These are phyloP conservation scores for Rhizopus arrhizus DNA, from an alignment of 371 early-diverging fungal genomes.

Conservation along the genomic window DNA sequence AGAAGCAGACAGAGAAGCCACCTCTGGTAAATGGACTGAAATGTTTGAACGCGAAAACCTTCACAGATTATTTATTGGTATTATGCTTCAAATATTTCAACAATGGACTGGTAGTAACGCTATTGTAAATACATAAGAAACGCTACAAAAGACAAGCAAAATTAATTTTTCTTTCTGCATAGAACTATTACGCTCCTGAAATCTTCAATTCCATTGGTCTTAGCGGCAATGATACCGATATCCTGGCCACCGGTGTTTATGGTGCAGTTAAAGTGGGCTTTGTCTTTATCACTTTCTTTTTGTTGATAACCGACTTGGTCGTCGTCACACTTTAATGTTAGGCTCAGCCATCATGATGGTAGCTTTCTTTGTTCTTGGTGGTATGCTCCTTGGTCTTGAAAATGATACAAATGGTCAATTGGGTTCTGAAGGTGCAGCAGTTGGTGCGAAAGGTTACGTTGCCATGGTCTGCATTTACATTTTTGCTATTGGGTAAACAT, in stretches of 20 bases:
- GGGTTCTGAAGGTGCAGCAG: constrained; percentile 13
- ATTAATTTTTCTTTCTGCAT: background rate
- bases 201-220: constrained; percentile 57
- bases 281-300: constrained; percentile 49
- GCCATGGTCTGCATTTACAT: constrained; percentile 48
- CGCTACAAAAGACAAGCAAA: background rate
- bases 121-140: constrained; percentile 37
- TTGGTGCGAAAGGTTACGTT: constrained; percentile 45
- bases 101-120: constrained; percentile 74
- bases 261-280: constrained; percentile 50
- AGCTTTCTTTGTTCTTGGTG: constrained; percentile 42
- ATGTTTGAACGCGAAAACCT: constrained; percentile 46
- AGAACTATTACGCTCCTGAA: constrained; percentile 63
- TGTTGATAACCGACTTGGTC: constrained; percentile 47
- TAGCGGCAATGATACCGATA: constrained; percentile 35
- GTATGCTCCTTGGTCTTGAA: constrained; percentile 38
- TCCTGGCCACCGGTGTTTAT: constrained; percentile 56
- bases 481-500: constrained; percentile 46
- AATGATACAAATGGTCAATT: constrained; percentile 28
- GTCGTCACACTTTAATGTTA: constrained; percentile 45
- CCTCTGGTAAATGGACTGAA: constrained; percentile 51
- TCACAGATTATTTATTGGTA: constrained; percentile 53
- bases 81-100: constrained; percentile 63
- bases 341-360: constrained; percentile 43
- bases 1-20: constrained; percentile 49